A percentile compares a stretch with the other conserved stretches of the same genome.
Evolutionary conservation across 2,329 filamentous ascomycete genomes (phyloP).

Genomic region (Diaporthe velutina): DNA sequence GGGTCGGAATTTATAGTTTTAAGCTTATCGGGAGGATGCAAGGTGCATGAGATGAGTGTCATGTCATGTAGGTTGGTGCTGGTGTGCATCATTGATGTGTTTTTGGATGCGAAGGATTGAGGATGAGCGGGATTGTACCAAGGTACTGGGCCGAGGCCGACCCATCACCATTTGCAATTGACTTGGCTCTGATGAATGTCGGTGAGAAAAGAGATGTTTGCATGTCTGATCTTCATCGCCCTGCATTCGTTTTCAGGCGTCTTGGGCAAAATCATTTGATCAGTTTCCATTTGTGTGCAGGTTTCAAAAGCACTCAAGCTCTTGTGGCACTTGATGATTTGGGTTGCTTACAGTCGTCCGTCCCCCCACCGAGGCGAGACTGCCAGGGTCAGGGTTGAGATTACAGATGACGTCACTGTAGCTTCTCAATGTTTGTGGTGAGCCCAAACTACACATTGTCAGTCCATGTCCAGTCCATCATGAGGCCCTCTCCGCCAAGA

Average conservation of each 20-base stretch:
- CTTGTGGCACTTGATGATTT: not conserved
- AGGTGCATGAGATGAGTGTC: not conserved
- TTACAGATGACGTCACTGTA: not conserved
- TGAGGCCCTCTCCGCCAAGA: not conserved
- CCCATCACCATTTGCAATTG: not conserved
- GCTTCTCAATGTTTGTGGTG: not conserved
- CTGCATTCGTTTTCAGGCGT: not conserved
- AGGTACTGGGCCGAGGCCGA: conserved; percentile 5
- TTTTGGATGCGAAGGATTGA: conserved; percentile 14
- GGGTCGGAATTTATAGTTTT: conserved; percentile 1
- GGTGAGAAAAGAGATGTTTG: not conserved
- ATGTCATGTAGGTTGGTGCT: not conserved
- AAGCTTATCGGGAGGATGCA: conserved; percentile 18
- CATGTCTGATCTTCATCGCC: not conserved
- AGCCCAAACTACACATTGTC: not conserved
- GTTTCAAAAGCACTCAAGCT: too few species aligned
- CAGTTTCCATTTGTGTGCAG: not conserved
- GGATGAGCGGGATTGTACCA: not conserved
- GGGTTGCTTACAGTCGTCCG: not conserved
- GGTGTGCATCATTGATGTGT: too few species aligned
- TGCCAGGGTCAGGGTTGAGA: conserved; percentile 2
- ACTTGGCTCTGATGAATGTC: not conserved
- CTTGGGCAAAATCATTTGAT: not conserved
- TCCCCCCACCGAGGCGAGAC: not conserved
- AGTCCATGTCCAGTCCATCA: not conserved